Evolutionary conservation across 306 rosid species (phyloP), one percentile per base, ranked within the genome.

Genomic region (Rubus parviflorus): DNA sequence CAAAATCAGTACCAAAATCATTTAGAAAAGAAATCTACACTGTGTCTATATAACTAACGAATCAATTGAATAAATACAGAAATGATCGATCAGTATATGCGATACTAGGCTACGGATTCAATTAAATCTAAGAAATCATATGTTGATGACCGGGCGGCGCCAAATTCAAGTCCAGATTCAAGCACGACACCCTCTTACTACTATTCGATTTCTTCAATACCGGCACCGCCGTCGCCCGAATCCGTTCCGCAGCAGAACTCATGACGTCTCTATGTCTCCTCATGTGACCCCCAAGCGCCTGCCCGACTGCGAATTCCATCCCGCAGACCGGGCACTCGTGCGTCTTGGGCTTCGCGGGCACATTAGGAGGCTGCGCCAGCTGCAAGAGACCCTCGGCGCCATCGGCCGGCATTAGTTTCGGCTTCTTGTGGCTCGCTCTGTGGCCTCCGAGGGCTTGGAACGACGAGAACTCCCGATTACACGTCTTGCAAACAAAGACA

Each of bases 201-300:
- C 80, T 81, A 61, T 37, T 77, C 41, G 87, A 72, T 72, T 84
- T 89, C 84, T 85, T 87, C 72, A 86, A 64, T 9, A 87, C 73
- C 11, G 86, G 80, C 72, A 46, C 11, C 1, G 63, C 10, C 58
- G 48, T 60, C 43, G 45, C 16, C 56, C 20, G 41, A 23, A 48
- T 47, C 40, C 7, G 30, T 19, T 1, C 77, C 1, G 5, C 63
- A 3, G 47, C 48, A 4, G 14, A 68, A 30, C 54, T 35, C 12
- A 43, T 7, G 0, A 6, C 57, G 3, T 74, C 78, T 46, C 90
- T 86, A 68, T 94, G 98, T n/a, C 93, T 86, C 47, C 98, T 87
- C 98, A 94, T 90, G 80, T 94, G 98, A 0, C 98, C 98, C 15
- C 98, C 97, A 0, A 94, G 88, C 2, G 98, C 97, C 56, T 94